phyloP scores from a whole-genome alignment of 192 early-diverging fungal species.

The Podochytrium sp. region DNA sequence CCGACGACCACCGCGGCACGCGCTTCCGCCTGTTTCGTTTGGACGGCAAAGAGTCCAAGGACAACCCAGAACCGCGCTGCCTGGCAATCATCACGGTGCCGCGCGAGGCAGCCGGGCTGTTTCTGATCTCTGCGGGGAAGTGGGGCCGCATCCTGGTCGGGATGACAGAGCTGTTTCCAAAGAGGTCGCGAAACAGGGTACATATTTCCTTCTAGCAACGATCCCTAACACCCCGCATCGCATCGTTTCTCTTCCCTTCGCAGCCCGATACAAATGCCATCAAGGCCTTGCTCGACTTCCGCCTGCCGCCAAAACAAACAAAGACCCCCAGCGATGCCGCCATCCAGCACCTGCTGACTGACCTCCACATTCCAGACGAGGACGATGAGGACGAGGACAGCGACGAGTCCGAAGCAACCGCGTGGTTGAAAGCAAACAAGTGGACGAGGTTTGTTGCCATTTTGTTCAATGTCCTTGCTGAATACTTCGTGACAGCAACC shows the following conservation, averaged over 20 bases:
- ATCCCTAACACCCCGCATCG: not conserved
- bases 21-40: not conserved
- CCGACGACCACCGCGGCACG: conserved; percentile 18
- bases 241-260: not conserved
- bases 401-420: not conserved
- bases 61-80: too few relatives aligned
- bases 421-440: not conserved
- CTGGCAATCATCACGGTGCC: conserved; percentile 9
- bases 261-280: conserved; percentile 17
- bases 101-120: conserved; percentile 1
- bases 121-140: conserved; percentile 12
- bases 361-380: not conserved
- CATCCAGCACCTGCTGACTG: not conserved
- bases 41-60: not conserved
- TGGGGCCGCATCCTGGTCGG: conserved; percentile 24
- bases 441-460: conserved; percentile 9
- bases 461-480: not conserved
- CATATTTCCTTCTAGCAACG: not conserved
- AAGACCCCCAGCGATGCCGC: not conserved
- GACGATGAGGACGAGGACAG: not conserved
- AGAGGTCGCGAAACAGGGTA: not conserved
- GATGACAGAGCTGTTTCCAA: conserved; percentile 7
- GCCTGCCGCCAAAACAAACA: not conserved
- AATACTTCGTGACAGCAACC: not conserved
- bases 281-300: conserved; percentile 7